Evolutionary conservation across 1,284 basidiomycete species (phyloP).

Genomic region (Cronartium quercuum): DNA sequence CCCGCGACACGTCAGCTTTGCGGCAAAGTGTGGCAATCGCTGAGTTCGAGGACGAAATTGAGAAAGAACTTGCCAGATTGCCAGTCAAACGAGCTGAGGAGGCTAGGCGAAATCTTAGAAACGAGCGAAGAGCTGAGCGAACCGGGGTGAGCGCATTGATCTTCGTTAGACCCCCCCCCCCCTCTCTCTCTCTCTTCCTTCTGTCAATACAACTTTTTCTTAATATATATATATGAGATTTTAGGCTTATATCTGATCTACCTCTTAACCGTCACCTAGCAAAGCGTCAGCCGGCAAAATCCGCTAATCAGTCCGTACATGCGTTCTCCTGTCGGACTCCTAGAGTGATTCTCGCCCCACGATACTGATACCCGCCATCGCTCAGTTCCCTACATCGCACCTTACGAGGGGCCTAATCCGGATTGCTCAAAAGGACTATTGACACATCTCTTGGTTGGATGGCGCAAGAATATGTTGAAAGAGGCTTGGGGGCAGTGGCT

Average conservation of each 20-base stretch:
- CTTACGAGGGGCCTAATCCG: slow-evolving; percentile 28
- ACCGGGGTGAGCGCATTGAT: slow-evolving; percentile 29
- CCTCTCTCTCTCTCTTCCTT: background rate
- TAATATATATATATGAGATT: too few species aligned
- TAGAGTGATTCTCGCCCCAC: background rate
- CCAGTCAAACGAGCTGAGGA: slow-evolving; percentile 16
- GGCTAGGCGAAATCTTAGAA: slow-evolving; percentile 17
- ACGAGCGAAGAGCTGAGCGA: slow-evolving; percentile 19
- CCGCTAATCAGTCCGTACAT: slow-evolving; percentile 19
- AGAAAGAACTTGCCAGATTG: slow-evolving; percentile 15
- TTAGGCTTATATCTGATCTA: background rate
- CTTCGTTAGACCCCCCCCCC: background rate
- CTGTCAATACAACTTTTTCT: too few species aligned
- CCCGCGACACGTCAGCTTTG: background rate
- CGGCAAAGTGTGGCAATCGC: background rate
- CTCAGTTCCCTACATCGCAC: slow-evolving; percentile 33
- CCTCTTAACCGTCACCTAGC: slow-evolving; percentile 11
- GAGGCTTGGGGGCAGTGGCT: slow-evolving; percentile 39
- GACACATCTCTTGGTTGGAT: slow-evolving; percentile 26
- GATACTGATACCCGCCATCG: background rate
- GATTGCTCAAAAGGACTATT: slow-evolving; percentile 8
- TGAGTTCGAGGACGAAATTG: slow-evolving; percentile 31
- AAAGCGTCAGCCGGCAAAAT: slow-evolving; percentile 24
- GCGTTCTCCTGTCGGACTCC: background rate
- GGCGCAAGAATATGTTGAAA: slow-evolving; percentile 20